Conservation (phyloP, 2,329 filamentous ascomycete genomes). For the Ceratocystis cubensis region DNA sequence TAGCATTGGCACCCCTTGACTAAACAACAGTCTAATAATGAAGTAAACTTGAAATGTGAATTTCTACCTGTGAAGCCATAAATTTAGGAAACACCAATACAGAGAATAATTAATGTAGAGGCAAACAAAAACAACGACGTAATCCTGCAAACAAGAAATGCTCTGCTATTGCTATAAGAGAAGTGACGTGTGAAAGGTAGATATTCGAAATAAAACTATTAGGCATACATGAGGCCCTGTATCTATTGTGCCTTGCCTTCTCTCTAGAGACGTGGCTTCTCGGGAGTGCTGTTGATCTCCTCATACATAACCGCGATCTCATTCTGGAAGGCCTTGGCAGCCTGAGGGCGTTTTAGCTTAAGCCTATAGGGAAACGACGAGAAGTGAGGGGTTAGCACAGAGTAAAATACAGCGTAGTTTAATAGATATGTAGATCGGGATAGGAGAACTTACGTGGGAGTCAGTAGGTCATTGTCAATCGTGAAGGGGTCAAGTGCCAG, state of each 20-base stretch:
- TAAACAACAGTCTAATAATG: too few species aligned
- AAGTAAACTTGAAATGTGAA: neutral
- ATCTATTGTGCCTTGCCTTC: neutral
- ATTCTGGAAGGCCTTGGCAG: conserved; percentile 38
- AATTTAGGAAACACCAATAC: neutral
- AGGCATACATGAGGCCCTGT: neutral
- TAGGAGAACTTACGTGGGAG: conserved; percentile 59
- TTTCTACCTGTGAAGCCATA: neutral
- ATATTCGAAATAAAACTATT: neutral
- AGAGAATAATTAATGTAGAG: neutral
- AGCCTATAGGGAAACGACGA: conserved; percentile 30
- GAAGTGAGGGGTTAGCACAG: neutral
- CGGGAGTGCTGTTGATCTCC: conserved; percentile 32
- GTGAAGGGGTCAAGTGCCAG: conserved; percentile 82
- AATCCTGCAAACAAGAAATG: neutral
- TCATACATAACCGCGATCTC: conserved; percentile 47
- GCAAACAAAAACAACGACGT: neutral
- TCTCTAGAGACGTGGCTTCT: conserved; percentile 16
- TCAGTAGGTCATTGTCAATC: conserved; percentile 81
- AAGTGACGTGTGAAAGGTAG: neutral
- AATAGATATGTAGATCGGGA: neutral
- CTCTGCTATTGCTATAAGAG: neutral
- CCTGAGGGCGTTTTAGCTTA: conserved; percentile 48
- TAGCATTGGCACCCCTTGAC: neutral
- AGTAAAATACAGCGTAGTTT: neutral